A percentile compares a stretch with the other conserved stretches of the same genome.
Evolutionary conservation across 805 yeast species (phyloP).

Genomic region (Torulaspora maleeae): DNA sequence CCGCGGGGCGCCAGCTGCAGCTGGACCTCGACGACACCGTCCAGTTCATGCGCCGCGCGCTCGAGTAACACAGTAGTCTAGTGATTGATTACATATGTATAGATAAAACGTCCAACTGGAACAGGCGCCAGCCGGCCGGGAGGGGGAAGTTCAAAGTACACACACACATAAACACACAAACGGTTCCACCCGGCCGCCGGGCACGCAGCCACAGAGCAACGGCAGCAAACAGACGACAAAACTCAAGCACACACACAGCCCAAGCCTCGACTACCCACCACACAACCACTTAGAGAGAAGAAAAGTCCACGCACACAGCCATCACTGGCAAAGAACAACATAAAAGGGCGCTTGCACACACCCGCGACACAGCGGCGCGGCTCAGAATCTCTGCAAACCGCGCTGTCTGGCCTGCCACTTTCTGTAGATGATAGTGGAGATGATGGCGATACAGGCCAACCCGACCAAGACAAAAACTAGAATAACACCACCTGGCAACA

Average conservation of each 20-base stretch:
- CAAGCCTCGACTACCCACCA: not conserved
- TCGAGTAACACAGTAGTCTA: constrained; percentile 17
- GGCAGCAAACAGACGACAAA: too few species aligned
- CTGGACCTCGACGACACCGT: constrained; percentile 34
- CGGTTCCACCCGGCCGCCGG: not conserved
- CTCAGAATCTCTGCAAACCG: constrained; percentile 36
- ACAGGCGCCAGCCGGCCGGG: not conserved
- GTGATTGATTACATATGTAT: not conserved
- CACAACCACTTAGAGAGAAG: not conserved
- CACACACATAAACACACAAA: not conserved
- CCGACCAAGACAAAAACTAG: constrained; percentile 50
- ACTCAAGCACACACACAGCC: not conserved
- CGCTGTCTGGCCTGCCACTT: constrained; percentile 37
- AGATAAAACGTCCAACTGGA: not conserved
- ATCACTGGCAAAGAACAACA: constrained; percentile 5
- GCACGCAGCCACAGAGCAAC: too few species aligned
- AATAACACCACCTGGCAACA: constrained; percentile 74
- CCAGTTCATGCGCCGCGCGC: constrained; percentile 35
- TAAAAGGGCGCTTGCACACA: constrained; percentile 4
- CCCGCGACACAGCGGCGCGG: not conserved
- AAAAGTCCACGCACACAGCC: constrained; percentile 2
- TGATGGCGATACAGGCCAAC: constrained; percentile 34
- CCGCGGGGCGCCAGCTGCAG: constrained; percentile 28
- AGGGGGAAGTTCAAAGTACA: not conserved
- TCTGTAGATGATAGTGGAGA: constrained; percentile 32